Base-by-base conservation (phyloP, 176 grass and related monocot species). In the Paspalum notatum region DNA sequence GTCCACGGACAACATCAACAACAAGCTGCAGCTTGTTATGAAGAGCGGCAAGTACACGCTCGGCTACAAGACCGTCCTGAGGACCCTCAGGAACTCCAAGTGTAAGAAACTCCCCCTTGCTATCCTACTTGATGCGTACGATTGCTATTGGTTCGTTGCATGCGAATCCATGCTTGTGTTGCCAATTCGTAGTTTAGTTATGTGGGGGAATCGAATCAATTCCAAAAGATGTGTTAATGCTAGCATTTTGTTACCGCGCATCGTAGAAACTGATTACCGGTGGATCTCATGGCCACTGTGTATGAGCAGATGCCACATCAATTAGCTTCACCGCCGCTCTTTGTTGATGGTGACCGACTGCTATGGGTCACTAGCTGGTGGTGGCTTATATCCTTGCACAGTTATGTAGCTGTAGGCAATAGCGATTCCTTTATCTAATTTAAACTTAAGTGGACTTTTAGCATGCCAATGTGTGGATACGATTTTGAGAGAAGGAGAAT, bases 21-120 rank as follows among this genome's bases (percentile, higher is more conserved):
- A 91, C 86, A 89, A 91, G 86, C 79, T 98, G 49, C 92, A 91
- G 71, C 90, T 98, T 52, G 95, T 98, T 54, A 95, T 99, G 96
- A 99, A 95, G 92, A 95, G 96, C 21, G 92, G 96, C 49, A 99
- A 95, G 86, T 98, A 93, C 83, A 98, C 92, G 20, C 92, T 98
- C 50, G 95, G 95, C 43, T 98, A 93, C 84, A 95, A 95, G 88
- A 98, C 96, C 12, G 96, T 98, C 64, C 90, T 98, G 83, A 88
- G 85, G 85, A 89, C 90, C 12, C 90, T 95, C 68, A 83, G 96
- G 74, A 95, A 60, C 84, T 99, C 96, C 38, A 99, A 95, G 86
- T 86, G 96, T 99, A 84, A 81, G 72, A 3, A 41, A 9, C 21
- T 13, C 5, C 41, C 5, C 43, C 54, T 56, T 37, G 4, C 17